Evolutionary conservation across 2,329 filamentous ascomycete genomes (phyloP).

Genomic region (Sporothrix schenckii): DNA sequence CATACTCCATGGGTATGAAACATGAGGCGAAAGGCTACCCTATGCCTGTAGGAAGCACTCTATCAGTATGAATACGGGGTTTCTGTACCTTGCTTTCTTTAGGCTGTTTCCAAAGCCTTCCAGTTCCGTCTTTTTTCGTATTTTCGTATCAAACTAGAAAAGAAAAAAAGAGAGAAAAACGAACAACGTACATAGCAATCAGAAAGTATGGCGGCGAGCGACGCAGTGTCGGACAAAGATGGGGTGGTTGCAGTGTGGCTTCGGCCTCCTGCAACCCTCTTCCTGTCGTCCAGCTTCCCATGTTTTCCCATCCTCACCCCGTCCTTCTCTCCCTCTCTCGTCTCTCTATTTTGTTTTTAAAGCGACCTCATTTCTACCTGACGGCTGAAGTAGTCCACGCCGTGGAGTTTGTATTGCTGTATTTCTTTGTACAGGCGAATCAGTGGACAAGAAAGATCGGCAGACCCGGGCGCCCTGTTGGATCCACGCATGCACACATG

Average conservation of each 20-base stretch:
- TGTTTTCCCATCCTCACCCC: not conserved
- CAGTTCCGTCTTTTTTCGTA: not conserved
- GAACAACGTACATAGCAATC: not conserved
- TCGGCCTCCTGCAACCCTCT: conserved; percentile 16
- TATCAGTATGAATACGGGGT: not conserved
- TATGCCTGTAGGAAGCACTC: not conserved
- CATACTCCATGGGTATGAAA: not conserved
- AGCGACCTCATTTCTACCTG: not conserved
- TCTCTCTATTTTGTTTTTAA: not conserved
- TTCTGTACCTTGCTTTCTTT: too few relatives aligned
- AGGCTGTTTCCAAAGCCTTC: too few relatives aligned
- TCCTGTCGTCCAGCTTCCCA: not conserved
- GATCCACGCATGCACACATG: conserved; percentile 18
- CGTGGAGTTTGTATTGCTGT: not conserved
- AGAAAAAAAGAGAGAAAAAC: not conserved
- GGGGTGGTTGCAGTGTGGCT: conserved; percentile 22
- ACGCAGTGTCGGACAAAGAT: conserved; percentile 27
- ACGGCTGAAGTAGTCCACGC: not conserved
- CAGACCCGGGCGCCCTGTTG: conserved; percentile 9
- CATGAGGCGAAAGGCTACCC: not conserved
- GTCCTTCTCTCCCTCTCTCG: not conserved
- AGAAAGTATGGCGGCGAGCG: not conserved
- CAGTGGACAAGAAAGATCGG: not conserved
- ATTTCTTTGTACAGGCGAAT: not conserved
- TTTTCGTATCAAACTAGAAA: not conserved